Evolutionary conservation across 257 asterid genomes (phyloP), one percentile per base, ranked within the genome.

Genomic region (Rehmannia glutinosa): DNA sequence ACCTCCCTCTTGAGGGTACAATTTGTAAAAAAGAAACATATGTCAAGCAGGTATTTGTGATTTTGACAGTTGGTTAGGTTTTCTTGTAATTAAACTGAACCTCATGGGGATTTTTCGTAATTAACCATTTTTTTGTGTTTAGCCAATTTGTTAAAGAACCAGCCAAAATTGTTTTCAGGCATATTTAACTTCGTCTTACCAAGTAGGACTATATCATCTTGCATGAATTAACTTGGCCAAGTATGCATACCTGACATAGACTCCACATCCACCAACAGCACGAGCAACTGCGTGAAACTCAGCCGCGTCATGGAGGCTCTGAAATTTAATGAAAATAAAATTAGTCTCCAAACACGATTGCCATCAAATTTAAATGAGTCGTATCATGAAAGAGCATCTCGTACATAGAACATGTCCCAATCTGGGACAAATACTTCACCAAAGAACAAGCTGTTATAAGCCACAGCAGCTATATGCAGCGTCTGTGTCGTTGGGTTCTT

Each of bases 351-450:
- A 2, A 17, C n/a, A 16, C 27, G 27, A 58, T 42, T 43, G 43
- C 24, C 39, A 53, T 32, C 23, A 51, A 35, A 65, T 4, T 70
- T 61, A 55, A 27, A 62, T 4, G 13, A 45, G 9, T 3, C 19
- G 6, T 19, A 60, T 51, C 11, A 13, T 6, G 17, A 27, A 54
- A 68, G 63, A 59, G 70, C 52, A 27, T 57, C 41, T 57, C 83
- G 2, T 81, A 81, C 90, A 27, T 85, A 78, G 78, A 82, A 85
- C 88, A 85, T 80, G 77, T 85, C 91, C 91, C 91, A 85, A 74
- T 85, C 91, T 15, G 91, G 91, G 55, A 78, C 77, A 6, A 80
- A 72, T 27, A 85, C 66, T 75, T 85, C 88, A 33, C 88, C 88
- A 17, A 85, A 81, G 75, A 85, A 80, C 47, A 82, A 74, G 73